Conservation (phyloP, 768 basidiomycete species). For the Agaricus blazei region DNA sequence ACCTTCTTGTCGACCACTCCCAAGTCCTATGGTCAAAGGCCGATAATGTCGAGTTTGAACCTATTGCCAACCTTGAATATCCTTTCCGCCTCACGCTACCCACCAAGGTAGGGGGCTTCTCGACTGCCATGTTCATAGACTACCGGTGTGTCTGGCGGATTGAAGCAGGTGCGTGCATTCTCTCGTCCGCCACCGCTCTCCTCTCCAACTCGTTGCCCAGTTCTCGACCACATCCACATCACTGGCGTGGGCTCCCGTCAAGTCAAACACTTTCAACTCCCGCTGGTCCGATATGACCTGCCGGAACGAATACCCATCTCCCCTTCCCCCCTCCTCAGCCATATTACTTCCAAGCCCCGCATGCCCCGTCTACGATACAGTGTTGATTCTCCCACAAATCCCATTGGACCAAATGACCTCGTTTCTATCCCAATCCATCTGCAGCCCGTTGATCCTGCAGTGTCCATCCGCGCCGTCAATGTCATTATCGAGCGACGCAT, state of each 20-base stretch:
- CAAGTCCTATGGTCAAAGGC: constrained; percentile 68
- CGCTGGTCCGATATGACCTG: constrained; percentile 65
- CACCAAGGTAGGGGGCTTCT: constrained; percentile 54
- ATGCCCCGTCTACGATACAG: constrained; percentile 57
- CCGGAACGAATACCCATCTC: constrained; percentile 37
- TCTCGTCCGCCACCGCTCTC: background rate
- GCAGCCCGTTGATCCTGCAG: constrained; percentile 50
- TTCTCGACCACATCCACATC: constrained; percentile 63
- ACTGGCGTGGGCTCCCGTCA: constrained; percentile 63
- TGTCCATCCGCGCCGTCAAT: constrained; percentile 57
- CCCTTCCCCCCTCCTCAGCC: constrained; percentile 30
- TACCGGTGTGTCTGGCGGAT: constrained; percentile 81
- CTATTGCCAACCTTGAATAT: constrained; percentile 60
- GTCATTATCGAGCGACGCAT: constrained; percentile 71
- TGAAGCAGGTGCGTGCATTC: constrained; percentile 58
- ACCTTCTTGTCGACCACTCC: constrained; percentile 63
- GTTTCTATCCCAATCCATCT: constrained; percentile 62
- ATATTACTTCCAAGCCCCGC: constrained; percentile 48
- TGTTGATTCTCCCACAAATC: constrained; percentile 46
- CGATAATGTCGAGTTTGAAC: constrained; percentile 48
- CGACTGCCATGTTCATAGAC: constrained; percentile 68
- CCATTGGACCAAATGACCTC: constrained; percentile 71
- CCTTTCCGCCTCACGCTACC: constrained; percentile 73
- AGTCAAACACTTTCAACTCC: constrained; percentile 65
- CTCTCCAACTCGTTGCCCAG: constrained; percentile 25